Base-by-base conservation (phyloP, 306 rosid species). In the Coriaria nepalensis region DNA sequence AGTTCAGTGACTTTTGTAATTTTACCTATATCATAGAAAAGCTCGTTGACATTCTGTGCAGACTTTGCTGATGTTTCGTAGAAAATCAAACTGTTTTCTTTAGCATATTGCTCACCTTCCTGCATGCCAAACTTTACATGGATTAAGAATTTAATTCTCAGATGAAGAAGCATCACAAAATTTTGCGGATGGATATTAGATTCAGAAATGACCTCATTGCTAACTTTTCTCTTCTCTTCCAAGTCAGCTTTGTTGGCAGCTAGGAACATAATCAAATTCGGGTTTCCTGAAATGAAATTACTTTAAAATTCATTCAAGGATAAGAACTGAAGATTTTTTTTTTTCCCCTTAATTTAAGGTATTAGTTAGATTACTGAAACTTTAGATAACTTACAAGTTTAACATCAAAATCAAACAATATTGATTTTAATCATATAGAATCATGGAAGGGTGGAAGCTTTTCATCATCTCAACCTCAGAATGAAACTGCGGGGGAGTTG, bases 11-110 rank as follows among this genome's bases (percentile, higher is more conserved):
- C 29, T 20, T 20, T 20, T 3, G 29, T 20, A 42, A 37, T 5
- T 15, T 53, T 78, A 86, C 93, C 95, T 78, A 86, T 81, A 65
- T 78, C 95, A 68, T 86, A 81, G 57, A 86, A 86, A 59, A 81
- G 95, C 70, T 86, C 95, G 5, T 73, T 86, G 59, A 86, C 82
- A 69, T 86, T 86, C 56, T 81, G 88, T 43, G 95, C 85, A 2
- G 87, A 68, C 76, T 86, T 86, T 14, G 93, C 95, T 56, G 95
- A 86, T 39, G 95, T 78, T 81, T 86, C 95, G 10, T 78, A 59
- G 61, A 81, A 86, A 42, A 76, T 53, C 77, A 86, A 42, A 5
- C 85, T 80, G 52, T 78, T 73, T 65, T 86, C 93, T 65, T 67
- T 76, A 13, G 93, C 93, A 71, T 71, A 85, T 65, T 75, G 78